Evolutionary conservation across 768 basidiomycete species (phyloP), one percentile per base, ranked within the genome.

Genomic region (Boletus rubescentipes): DNA sequence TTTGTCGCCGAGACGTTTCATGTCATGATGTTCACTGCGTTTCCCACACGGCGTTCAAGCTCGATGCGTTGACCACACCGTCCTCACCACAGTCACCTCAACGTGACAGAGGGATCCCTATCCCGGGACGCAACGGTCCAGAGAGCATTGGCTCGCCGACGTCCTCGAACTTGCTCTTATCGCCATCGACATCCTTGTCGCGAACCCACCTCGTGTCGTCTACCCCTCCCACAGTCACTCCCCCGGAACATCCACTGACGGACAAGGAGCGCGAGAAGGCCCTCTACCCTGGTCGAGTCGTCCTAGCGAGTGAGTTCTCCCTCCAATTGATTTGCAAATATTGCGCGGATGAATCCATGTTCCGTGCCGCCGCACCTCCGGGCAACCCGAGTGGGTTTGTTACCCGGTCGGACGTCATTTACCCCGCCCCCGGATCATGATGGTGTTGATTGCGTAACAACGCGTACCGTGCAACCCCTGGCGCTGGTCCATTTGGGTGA

Each of bases 271-370:
- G 86, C 55, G 89, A 90, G 73, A 89, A 77, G 63, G 62, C 81
- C 30, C 68, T 94, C 20, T 97, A 97, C 67, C 91, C 92, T 8
- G 85, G 85, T 5, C 78, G 93, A 34, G 88, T 95, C 26, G 77
- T 91, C 54, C 75, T 96, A 20, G 92, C 91, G 5, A 95, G 91
- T 91, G 63, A 69, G 87, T 80, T 11, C 5, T 18, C 51, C 38
- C 44, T 40, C 20, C 11, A 6, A 18, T 56, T 36, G 14, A 26
- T 50, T 30, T 9, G 26, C 5, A 32, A 26, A n/a, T n/a, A 20
- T 23, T 43, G 16, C 29, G 32, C 6, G 32, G 26, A 30, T 29
- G 38, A n/a, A 38, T 16, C 1, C 35, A 34, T 54, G 51, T 42
- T 47, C 61, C 51, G 18, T 46, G 11, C 37, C 12, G n/a, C 21